Evolutionary conservation across 2,329 filamentous ascomycete species (phyloP).

Genomic region (Helminthosporium solani): DNA sequence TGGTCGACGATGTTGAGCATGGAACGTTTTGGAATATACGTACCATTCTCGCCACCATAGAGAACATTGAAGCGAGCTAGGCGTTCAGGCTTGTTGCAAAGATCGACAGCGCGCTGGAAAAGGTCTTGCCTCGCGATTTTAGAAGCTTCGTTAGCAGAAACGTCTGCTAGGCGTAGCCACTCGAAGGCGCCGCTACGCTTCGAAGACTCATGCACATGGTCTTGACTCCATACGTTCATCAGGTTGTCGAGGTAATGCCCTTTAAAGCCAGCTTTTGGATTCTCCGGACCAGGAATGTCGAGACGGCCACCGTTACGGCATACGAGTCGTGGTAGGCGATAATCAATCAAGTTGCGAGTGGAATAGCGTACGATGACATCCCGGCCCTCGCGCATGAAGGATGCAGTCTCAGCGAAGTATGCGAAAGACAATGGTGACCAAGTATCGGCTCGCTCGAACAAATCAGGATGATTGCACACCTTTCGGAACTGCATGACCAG

Average conservation of each 20-base stretch:
- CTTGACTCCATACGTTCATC: conserved; percentile 87
- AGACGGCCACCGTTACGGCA: conserved; percentile 79
- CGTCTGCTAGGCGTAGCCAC: conserved; percentile 84
- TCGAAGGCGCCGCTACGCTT: conserved; percentile 71
- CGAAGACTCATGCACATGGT: conserved; percentile 69
- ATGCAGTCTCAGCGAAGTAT: conserved; percentile 93
- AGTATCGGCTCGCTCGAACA: conserved; percentile 93
- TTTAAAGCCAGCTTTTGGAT: conserved; percentile 74
- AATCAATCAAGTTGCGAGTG: conserved; percentile 81
- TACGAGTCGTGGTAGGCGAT: conserved; percentile 76
- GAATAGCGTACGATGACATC: conserved; percentile 83
- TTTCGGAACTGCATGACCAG: conserved; percentile 99
- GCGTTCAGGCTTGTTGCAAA: conserved; percentile 54
- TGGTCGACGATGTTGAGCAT: conserved; percentile 79
- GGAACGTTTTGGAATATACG: conserved; percentile 71
- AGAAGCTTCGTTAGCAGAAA: conserved; percentile 71
- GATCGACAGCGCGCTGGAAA: conserved; percentile 70
- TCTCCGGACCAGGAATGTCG: conserved; percentile 70
- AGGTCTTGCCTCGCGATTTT: conserved; percentile 67
- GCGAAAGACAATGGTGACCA: conserved; percentile 79
- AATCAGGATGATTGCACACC: conserved; percentile 96
- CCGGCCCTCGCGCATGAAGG: conserved; percentile 85
- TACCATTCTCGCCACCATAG: conserved; percentile 65
- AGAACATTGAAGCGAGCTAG: conserved; percentile 66
- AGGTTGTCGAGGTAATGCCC: conserved; percentile 74